Evolutionary conservation across 1,139 yeast genomes (phyloP).

Genomic region (Suhomyces bribrorum): DNA sequence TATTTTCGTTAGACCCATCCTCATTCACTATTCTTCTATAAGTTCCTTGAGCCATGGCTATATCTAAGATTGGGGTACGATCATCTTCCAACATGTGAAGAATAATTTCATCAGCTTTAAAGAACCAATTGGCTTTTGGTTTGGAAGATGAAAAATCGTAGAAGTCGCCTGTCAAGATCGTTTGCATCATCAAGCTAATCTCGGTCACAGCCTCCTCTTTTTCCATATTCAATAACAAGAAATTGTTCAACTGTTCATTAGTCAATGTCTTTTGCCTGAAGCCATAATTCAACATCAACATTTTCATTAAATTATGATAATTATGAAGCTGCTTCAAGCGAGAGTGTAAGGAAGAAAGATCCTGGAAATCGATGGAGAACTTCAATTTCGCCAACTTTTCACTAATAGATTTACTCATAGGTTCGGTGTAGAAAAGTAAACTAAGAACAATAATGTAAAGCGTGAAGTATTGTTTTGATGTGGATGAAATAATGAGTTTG

Average conservation of each 20-base stretch:
- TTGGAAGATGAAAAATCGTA: slow-evolving; percentile 19
- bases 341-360: slow-evolving; percentile 32
- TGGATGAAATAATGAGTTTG: slow-evolving; percentile 39
- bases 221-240: slow-evolving; percentile 29
- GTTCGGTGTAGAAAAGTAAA: slow-evolving; percentile 45
- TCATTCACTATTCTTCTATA: slow-evolving; percentile 51
- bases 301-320: slow-evolving; percentile 25
- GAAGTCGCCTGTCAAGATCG: slow-evolving; percentile 43
- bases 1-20: slow-evolving; percentile 45
- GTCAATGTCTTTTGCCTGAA: slow-evolving; percentile 37
- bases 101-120: slow-evolving; percentile 55
- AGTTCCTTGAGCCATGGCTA: slow-evolving; percentile 40
- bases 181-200: slow-evolving; percentile 39
- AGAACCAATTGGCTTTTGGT: slow-evolving; percentile 52
- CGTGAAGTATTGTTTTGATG: slow-evolving; percentile 46
- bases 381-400: slow-evolving; percentile 43
- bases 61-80: slow-evolving; percentile 42
- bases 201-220: slow-evolving; percentile 35
- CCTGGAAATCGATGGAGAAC: slow-evolving; percentile 46
- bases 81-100: slow-evolving; percentile 48
- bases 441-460: slow-evolving; percentile 38
- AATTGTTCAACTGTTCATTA: slow-evolving; percentile 43
- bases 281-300: slow-evolving; percentile 35
- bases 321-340: slow-evolving; percentile 31
- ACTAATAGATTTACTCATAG: slow-evolving; percentile 36